Percentiles rank a stretch among this genome's conserved stretches.
Conservation (phyloP, 495 filamentous ascomycete species). For the Lepidopterella palustris region DNA sequence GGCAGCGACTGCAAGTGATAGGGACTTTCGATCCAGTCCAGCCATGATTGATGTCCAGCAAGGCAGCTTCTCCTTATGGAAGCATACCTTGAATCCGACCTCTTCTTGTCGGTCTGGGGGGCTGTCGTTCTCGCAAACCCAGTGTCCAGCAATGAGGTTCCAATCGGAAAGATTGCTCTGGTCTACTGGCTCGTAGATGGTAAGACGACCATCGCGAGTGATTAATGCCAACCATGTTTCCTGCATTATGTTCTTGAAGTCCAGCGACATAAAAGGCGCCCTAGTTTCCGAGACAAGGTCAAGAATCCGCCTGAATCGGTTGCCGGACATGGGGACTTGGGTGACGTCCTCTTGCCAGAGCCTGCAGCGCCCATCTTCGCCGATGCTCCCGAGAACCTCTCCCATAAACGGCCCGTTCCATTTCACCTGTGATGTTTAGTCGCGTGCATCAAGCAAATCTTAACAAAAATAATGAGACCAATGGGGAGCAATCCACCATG, state of each 20-base stretch:
- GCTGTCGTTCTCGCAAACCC: slow-evolving; percentile 50
- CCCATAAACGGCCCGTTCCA: slow-evolving; percentile 65
- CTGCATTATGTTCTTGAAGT: slow-evolving; percentile 66
- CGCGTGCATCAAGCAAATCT: too few relatives aligned
- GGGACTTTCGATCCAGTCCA: slow-evolving; percentile 63
- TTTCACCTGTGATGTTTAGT: slow-evolving; percentile 53
- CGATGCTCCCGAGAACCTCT: slow-evolving; percentile 61
- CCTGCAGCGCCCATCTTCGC: slow-evolving; percentile 79
- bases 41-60: slow-evolving; percentile 69
- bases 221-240: slow-evolving; percentile 77
- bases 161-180: slow-evolving; percentile 76
- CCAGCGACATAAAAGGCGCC: slow-evolving; percentile 67
- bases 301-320: slow-evolving; percentile 66
- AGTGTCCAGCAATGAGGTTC: slow-evolving; percentile 62
- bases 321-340: slow-evolving; percentile 60
- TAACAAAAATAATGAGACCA: too few relatives aligned
- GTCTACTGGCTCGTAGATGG: slow-evolving; percentile 77
- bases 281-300: slow-evolving; percentile 51
- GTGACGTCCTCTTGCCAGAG: slow-evolving; percentile 84
- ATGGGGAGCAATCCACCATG: too few relatives aligned
- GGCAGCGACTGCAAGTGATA: slow-evolving; percentile 74
- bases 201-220: slow-evolving; percentile 70
- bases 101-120: slow-evolving; percentile 64
- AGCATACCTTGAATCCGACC: slow-evolving; percentile 74
- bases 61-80: slow-evolving; percentile 75